Evolutionary conservation across 2,329 filamentous ascomycete species (phyloP), one percentile per base, ranked within the genome.

Genomic region (Beauveria caledonica): DNA sequence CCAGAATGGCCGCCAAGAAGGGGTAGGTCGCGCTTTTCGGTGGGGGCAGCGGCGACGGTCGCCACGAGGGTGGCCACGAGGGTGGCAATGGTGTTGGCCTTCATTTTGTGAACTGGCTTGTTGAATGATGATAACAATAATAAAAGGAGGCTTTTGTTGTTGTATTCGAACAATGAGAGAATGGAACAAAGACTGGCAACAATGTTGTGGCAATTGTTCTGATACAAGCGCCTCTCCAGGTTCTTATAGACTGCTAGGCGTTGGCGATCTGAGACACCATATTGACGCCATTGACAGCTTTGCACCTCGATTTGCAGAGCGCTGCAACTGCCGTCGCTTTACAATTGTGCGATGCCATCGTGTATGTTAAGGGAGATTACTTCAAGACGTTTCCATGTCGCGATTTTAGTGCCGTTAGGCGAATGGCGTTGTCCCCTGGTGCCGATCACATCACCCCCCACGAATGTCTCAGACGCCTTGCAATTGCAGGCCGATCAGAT

Each of bases 1-100:
- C 57, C 57, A 11, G 57, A 59, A n/a, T 59, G 36, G 1, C 57
- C 57, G 17, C 57, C 57, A n/a, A 59, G 57, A 46, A 59, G 49
- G 8, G 57, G 57, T 9, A 59, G 19, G 40, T 59, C 57, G 57
- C 57, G 57, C 49, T 39, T 59, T 27, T 52, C 57, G 3, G 49
- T 59, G 25, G 57, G 57, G 19, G 49, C 57, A 19, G 57, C 57
- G n/a, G 48, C 27, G 23, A 39, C 57, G 27, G 49, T 53, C 15
- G 49, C 39, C 9, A 59, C 29, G 49, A 59, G 49, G 10, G 57
- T 52, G 36, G 49, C 57, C 49, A 59, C 15, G 27, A 58, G 21
- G 56, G 57, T 49, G 9, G 49, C 57, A 6, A 59, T 42, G 21
- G 19, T 46, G 57, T 53, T 53, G 57, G 25, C 40, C 48, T 59